Evolutionary conservation across 495 filamentous ascomycete species (phyloP).

Genomic region (Trichocladium antarcticum): DNA sequence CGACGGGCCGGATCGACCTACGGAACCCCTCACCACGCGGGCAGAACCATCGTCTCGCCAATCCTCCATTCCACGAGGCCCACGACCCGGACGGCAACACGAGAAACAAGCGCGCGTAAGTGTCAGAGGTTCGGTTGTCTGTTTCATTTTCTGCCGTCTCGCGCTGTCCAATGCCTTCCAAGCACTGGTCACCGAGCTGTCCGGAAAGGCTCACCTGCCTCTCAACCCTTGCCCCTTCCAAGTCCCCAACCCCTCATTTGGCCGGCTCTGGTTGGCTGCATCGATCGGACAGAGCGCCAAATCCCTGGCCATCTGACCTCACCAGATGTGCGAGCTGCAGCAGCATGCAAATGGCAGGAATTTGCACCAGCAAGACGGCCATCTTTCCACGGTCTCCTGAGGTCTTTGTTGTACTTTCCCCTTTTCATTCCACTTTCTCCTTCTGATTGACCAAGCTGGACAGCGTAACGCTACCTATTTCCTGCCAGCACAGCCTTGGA

Average conservation of each 20-base stretch:
- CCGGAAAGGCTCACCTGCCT: slow-evolving; percentile 23
- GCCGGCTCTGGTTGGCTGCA: slow-evolving; percentile 25
- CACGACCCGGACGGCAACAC: slow-evolving; percentile 2
- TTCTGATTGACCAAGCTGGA: too few relatives aligned
- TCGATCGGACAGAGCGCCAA: slow-evolving; percentile 22
- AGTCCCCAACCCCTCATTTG: slow-evolving; percentile 23
- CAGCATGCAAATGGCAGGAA: slow-evolving; percentile 15
- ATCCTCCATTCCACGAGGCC: not conserved
- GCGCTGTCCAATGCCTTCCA: slow-evolving; percentile 1
- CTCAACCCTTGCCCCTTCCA: slow-evolving; percentile 18
- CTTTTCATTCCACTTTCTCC: not conserved
- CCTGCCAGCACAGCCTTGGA: not conserved
- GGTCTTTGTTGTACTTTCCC: not conserved
- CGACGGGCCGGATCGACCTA: slow-evolving; percentile 10
- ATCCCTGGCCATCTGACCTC: slow-evolving; percentile 30
- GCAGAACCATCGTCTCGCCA: slow-evolving; percentile 7
- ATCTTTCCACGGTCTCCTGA: not conserved
- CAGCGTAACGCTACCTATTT: not conserved
- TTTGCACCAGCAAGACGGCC: not conserved
- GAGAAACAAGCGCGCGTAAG: slow-evolving; percentile 12
- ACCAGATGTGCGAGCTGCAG: slow-evolving; percentile 22
- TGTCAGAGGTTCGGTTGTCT: slow-evolving; percentile 1
- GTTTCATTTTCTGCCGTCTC: slow-evolving; percentile 3
- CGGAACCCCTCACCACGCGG: slow-evolving; percentile 14
- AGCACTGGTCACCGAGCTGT: slow-evolving; percentile 23